phyloP scores from a whole-genome alignment of 345 rosid genomes.

The Clarkia xantiana region DNA sequence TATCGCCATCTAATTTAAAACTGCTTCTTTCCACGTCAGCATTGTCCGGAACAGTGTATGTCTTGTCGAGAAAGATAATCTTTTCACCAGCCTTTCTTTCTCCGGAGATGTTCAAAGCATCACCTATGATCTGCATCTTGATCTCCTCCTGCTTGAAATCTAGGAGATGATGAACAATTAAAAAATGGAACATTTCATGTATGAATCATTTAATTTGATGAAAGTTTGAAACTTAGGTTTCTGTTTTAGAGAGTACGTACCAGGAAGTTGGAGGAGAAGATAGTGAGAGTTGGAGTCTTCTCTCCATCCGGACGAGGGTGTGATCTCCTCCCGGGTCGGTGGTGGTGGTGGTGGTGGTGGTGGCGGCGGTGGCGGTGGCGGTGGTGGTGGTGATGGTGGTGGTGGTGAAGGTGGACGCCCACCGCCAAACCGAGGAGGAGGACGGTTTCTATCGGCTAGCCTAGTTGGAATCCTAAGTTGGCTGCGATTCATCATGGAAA shows the following conservation, averaged over 20 bases:
- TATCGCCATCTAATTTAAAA: constrained; percentile 17
- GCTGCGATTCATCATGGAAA: too few species aligned
- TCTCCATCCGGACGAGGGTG: constrained; percentile 32
- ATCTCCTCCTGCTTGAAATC: constrained; percentile 34
- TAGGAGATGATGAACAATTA: not conserved
- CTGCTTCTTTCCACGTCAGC: constrained; percentile 15
- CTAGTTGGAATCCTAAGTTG: too few species aligned
- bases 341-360: not conserved
- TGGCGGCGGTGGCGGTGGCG: not conserved
- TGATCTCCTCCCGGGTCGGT: constrained; percentile 12
- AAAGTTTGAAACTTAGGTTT: not conserved
- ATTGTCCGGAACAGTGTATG: constrained; percentile 18
- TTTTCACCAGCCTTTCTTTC: constrained; percentile 21
- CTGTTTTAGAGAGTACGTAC: constrained; percentile 14
- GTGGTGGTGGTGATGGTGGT: not conserved
- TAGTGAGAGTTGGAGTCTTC: constrained; percentile 24
- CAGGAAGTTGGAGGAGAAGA: constrained; percentile 46
- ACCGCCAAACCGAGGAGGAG: too few species aligned
- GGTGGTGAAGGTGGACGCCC: too few species aligned
- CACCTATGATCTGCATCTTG: constrained; percentile 18
- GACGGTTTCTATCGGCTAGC: too few species aligned
- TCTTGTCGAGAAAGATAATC: constrained; percentile 16
- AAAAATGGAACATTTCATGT: not conserved
- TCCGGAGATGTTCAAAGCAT: constrained; percentile 22
- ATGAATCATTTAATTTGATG: too few species aligned